A percentile compares a stretch with the other conserved stretches of the same genome.
These are phyloP conservation scores for Aspergillus uvarum DNA, from an alignment of 2,329 filamentous ascomycete species.

Conservation along the genomic window DNA sequence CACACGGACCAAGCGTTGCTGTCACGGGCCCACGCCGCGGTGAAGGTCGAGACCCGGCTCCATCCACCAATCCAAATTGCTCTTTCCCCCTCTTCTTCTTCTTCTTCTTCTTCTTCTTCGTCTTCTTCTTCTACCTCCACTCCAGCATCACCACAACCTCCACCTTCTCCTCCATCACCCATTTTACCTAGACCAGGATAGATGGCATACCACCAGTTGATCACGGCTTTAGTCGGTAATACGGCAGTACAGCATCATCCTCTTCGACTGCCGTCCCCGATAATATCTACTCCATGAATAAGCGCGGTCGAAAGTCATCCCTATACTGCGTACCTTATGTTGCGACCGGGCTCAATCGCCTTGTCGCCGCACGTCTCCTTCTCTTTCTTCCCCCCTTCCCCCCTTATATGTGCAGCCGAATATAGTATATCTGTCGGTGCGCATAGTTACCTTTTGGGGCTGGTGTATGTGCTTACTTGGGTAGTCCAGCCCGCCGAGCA, in stretches of 20 bases:
- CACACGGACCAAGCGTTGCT: slow-evolving; percentile 21
- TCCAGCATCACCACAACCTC: neutral
- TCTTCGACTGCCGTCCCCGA: neutral
- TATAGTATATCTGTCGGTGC: neutral
- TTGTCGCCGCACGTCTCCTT: neutral
- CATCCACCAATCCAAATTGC: slow-evolving; percentile 12
- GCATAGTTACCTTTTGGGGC: neutral
- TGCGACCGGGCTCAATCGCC: neutral
- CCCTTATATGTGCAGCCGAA: neutral
- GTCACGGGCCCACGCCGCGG: slow-evolving; percentile 5
- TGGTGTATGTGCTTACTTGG: neutral
- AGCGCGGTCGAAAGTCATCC: neutral
- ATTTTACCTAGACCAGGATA: neutral
- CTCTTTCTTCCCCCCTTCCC: neutral
- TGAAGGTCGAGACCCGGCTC: slow-evolving; percentile 13
- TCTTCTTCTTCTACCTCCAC: neutral
- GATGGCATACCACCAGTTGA: neutral
- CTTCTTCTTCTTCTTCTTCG: neutral
- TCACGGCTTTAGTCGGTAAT: neutral
- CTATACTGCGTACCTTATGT: neutral
- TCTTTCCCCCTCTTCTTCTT: neutral
- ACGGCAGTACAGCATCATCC: neutral
- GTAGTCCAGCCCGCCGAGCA: neutral
- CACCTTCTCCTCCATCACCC: too few species aligned
- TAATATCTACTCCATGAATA: neutral